Base-by-base conservation (phyloP, 371 early-diverging fungal species). In the Fennellomyces sp. region DNA sequence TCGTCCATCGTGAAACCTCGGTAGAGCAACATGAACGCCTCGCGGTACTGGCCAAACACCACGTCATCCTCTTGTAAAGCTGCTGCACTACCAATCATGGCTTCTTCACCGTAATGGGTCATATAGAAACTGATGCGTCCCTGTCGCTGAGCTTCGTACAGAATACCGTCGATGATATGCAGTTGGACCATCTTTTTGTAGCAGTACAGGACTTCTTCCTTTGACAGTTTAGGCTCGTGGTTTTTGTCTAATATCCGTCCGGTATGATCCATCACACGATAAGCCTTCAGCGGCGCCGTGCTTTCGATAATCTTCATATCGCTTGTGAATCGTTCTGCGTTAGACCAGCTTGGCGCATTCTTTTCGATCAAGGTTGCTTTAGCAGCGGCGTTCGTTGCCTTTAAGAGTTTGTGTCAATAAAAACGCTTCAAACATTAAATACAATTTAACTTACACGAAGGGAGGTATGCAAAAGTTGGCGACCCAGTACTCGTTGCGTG, bases 21-120 rank as follows among this genome's bases (percentile, higher is more conserved):
- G 78, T 96, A 92, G 61, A 98, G 69, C 25, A 98, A 76, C 25
- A 94, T 94, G 26, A 94, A 97, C 13, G 94, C 90, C 70, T 98
- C 98, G 55, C 98, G 93, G 71, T 98, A 98, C 92, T 63, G 95
- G 26, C 96, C 97, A 77, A 89, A 96, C 7, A 98, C 84, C n/a
- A 93, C 88, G 68, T 98, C 98, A 50, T 89, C 85, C n/a, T 80
- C 67, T 11, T 84, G 76, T 28, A 98, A 76, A 7, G 97, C 98
- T 35, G 93, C 95, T 5, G 97, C 96, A 54, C 83, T 86, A 28
- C 95, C 97, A 59, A 97, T 87, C 70, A 91, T 87, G 10, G 97
- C 98, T 73, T 98, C 98, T 80, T 98, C 98, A 49, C 98, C 98
- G 79, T 93, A 96, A 70, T 87, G 91, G 36, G 98, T 98, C 97